Evolutionary conservation across 192 early-diverging fungal species (phyloP), one percentile per base, ranked within the genome.

Genomic region (Mortierella hygrophila): DNA sequence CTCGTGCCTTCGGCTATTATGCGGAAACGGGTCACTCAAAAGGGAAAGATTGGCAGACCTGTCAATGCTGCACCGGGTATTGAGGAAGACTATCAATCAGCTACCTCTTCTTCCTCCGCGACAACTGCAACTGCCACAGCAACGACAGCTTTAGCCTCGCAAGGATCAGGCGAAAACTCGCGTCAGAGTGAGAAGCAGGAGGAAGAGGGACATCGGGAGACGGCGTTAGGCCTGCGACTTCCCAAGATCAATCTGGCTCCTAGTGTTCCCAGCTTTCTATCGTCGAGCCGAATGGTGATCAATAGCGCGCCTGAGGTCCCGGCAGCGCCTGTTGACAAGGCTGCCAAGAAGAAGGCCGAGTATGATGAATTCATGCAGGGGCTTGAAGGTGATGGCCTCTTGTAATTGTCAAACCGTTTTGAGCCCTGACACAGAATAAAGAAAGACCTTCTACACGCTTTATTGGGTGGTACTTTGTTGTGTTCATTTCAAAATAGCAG

Each of bases 61-160:
- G 84, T 86, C 29, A 86, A 86, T 70, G 84, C 84, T 38, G 84
- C 84, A 29, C 84, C 84, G 41, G 79, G 78, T 21, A 79, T 86
- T 26, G 84, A 80, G 42, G 84, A 77, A 8, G 84, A 81, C 69
- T 78, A 80, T n/a, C 21, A 54, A 47, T 29, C 32, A 42, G 13
- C 72, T 29, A 29, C 72, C 29, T 68, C 75, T 3, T 63, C 57
- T 20, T 23, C 75, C 9, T 15, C 35, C 26, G 11, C 55, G 1
- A 16, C 55, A 32, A 11, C 26, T 69, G 16, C 42, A 68, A 46
- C 35, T 40, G 16, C 16, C 44, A 35, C 72, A 74, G 41, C 44
- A 35, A 41, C 32, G 18, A 57, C 72, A 52, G 11, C 4, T 15
- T 41, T 32, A 21, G 29, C 35, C 60, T 21, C 47, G 35, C 49